phyloP scores from a whole-genome alignment of 305 asterid species.

The Solanum hybrid region DNA sequence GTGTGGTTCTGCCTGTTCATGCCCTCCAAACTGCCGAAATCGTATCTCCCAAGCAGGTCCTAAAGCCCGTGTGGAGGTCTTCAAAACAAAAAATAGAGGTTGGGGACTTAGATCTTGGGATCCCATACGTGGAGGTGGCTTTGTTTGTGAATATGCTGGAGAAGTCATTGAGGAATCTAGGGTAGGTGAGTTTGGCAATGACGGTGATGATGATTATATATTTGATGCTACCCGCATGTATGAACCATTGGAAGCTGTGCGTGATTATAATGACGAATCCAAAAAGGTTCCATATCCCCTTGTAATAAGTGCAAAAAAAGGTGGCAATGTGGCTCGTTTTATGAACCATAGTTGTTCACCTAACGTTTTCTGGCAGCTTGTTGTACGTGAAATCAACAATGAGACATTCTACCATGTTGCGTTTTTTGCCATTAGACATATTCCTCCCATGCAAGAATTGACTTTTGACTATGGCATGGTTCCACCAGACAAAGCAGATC shows the following conservation, averaged over 20 bases:
- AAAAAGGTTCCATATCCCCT: constrained; percentile 52
- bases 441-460: constrained; percentile 94
- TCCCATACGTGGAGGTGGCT: constrained; percentile 73
- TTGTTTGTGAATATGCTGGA: constrained; percentile 87
- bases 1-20: constrained; percentile 63
- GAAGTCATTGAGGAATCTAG: constrained; percentile 38
- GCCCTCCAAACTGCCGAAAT: constrained; percentile 68
- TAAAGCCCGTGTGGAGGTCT: constrained; percentile 67
- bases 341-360: constrained; percentile 53
- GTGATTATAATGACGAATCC: constrained; percentile 28
- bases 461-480: constrained; percentile 61
- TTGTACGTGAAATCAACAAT: constrained; percentile 51
- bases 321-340: constrained; percentile 56
- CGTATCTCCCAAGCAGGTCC: constrained; percentile 64
- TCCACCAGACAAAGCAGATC: constrained; percentile 31
- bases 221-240: constrained; percentile 74
- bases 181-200: constrained; percentile 19
- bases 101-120: constrained; percentile 99
- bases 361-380: constrained; percentile 69
- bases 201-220: constrained; percentile 35
- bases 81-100: constrained; percentile 68
- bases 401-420: constrained; percentile 67
- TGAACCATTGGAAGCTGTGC: constrained; percentile 44
- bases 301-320: constrained; percentile 48
- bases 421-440: constrained; percentile 71